Evolutionary conservation across 371 early-diverging fungal species (phyloP), one percentile per base, ranked within the genome.

Genomic region (Mortierella sp.): DNA sequence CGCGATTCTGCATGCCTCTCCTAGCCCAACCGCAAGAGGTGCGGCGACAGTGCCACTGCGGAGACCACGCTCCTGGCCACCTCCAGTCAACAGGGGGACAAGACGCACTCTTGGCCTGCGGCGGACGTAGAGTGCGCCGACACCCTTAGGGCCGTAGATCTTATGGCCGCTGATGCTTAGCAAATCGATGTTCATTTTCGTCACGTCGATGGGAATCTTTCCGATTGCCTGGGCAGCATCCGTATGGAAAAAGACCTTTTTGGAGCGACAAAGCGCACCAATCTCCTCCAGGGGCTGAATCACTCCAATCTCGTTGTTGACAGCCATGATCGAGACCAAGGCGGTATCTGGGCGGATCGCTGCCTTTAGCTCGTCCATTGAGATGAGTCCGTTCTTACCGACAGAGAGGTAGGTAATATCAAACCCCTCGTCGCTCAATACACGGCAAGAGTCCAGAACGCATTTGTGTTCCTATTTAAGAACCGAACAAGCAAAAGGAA

Each of bases 171-270:
- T 96, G 47, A 99, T 96, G 68, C 96, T 95, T 90, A 99, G 85
- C 58, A 99, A 84, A 73, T 98, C 99, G 58, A 99, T 90, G 80
- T 98, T 97, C 95, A 95, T 93, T 37, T 88, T 89, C 63, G 95
- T 94, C 42, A 99, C 99, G 81, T 99, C 95, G 34, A 99, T 80
- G 8, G 96, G 95, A 34, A 99, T 93, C 84, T 99, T 99, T 55
- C 99, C 99, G 19, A 94, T 89, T 14, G 99, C 99, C 81, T 99
- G 99, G 5, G 99, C 99, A n/a, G 99, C 99, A 83, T 99, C 99
- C 12, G 98, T 97, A 73, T 99, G 97, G 88, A 98, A 96, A 69
- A 96, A 97, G 39, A 98, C 83, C 78, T 95, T 95, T 59, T 90
- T 89, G 24, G 86, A 84, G 21, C 94, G 90, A 82, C 97, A 97